Percentiles rank a stretch among this genome's conserved stretches.
phyloP scores from a whole-genome alignment of 768 basidiomycete genomes.

The Macrolepiota dolichaula region DNA sequence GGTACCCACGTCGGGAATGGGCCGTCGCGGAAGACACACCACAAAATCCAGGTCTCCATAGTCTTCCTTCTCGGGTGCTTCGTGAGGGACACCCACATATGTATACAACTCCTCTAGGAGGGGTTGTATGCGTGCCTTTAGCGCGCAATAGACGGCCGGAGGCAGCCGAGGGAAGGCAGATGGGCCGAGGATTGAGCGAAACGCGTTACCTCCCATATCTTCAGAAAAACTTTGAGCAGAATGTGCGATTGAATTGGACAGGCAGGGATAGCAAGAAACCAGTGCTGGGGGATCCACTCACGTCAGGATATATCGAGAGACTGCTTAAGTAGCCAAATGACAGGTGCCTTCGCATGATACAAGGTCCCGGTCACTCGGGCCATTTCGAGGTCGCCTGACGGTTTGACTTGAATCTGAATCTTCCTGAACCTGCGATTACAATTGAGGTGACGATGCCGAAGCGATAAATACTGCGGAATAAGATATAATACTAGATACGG shows the following conservation, averaged over 20 bases:
- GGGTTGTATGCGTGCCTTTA: conserved; percentile 44
- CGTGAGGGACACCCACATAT: conserved; percentile 51
- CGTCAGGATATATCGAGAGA: not conserved
- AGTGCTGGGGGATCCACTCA: not conserved
- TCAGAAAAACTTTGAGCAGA: not conserved
- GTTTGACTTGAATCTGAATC: not conserved
- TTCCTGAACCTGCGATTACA: not conserved
- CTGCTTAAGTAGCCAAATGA: not conserved
- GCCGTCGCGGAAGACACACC: conserved; percentile 41
- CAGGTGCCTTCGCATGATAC: not conserved
- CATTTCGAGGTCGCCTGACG: not conserved
- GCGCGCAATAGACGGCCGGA: conserved; percentile 44
- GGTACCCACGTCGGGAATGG: not conserved
- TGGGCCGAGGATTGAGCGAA: conserved; percentile 39
- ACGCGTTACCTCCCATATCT: conserved; percentile 67
- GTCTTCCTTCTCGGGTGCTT: conserved; percentile 63
- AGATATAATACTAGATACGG: not conserved
- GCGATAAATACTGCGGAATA: too few species aligned
- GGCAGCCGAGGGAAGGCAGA: conserved; percentile 60
- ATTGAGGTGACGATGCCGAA: not conserved
- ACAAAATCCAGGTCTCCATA: conserved; percentile 72
- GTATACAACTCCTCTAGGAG: conserved; percentile 44
- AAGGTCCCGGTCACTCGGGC: not conserved
- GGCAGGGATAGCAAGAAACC: not conserved
- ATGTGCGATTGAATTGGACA: not conserved